A percentile compares a stretch with the other conserved stretches of the same genome.
These are phyloP conservation scores for Psilocybe cubensis DNA, from an alignment of 768 basidiomycete genomes.

Conservation along the genomic window DNA sequence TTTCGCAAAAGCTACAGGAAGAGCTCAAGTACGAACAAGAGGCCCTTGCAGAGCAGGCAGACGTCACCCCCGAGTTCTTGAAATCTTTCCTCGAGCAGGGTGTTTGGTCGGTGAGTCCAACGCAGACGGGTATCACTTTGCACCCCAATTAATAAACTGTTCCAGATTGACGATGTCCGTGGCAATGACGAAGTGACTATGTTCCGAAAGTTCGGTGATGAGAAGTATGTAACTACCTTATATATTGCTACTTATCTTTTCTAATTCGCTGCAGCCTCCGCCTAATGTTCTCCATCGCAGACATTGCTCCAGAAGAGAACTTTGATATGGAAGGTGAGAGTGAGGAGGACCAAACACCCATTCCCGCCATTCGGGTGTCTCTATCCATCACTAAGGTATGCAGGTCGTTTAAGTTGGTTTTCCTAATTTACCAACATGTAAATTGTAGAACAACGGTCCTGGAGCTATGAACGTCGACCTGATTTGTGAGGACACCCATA, in stretches of 20 bases:
- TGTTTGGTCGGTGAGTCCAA: constrained; percentile 71
- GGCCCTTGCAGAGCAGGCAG: constrained; percentile 36
- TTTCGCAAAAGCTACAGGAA: constrained; percentile 75
- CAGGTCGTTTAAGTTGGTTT: background rate
- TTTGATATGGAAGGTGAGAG: constrained; percentile 33
- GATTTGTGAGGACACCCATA: constrained; percentile 76
- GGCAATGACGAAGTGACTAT: constrained; percentile 85
- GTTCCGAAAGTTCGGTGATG: constrained; percentile 87
- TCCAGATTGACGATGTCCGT: constrained; percentile 68
- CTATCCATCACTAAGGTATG: constrained; percentile 82
- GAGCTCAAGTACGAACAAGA: constrained; percentile 90
- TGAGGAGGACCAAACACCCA: constrained; percentile 30
- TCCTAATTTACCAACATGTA: background rate
- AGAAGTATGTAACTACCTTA: constrained; percentile 65
- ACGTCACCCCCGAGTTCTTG: constrained; percentile 70
- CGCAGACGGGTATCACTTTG: background rate
- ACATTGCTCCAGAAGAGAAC: constrained; percentile 60
- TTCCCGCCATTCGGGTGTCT: constrained; percentile 74
- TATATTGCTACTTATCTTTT: background rate
- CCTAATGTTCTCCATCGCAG: constrained; percentile 91
- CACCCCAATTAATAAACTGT: background rate
- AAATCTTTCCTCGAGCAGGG: constrained; percentile 72
- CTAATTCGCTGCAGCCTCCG: constrained; percentile 62
- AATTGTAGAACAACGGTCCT: constrained; percentile 44
- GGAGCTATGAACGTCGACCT: constrained; percentile 83